Base-by-base conservation (phyloP, 148 eudicot species). In the Spergularia marina region DNA sequence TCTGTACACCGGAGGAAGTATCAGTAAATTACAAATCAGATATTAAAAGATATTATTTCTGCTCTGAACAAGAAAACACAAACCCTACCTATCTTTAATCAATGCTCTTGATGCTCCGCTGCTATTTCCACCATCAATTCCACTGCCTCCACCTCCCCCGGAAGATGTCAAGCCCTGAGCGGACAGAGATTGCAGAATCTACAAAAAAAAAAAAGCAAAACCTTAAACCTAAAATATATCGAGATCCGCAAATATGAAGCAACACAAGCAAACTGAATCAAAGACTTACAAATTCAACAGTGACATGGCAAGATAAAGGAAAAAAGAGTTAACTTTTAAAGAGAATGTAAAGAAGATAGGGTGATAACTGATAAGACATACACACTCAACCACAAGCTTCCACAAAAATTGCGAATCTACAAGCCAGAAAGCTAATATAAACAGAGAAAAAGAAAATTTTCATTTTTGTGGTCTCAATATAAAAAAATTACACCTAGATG, bases 101-200 rank as follows among this genome's bases (percentile, higher is more conserved):
- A 91, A 53, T 77, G 87, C 88, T 84, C 99, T 89, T 47, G 99
- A 95, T 49, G 81, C 99, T 68, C 99, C 99, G 64, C 98, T 95
- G 70, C 98, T 94, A 74, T 86, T 95, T 85, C 88, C 93, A 23
- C 96, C 94, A 76, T 92, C 98, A 60, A 68, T 83, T 47, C 87
- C 82, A 76, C 80, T 78, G 16, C 83, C 85, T 55, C 80, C 88
- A 65, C 96, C 97, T 30, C 97, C 98, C 20, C 83, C 79, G 57
- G 98, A 91, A 75, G 98, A 94, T 59, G 85, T 91, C 73, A 89
- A 77, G 58, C 97, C 97, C 85, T 92, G 97, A 36, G 89, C 76
- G 17, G 97, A 87, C 74, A 95, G 92, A 73, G 83, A 74, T 84
- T 90, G 94, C 80, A 95, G 84, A 84, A 95, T 95, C 99, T 95